Base-by-base conservation (phyloP, 2,329 filamentous ascomycete species). In the Hypoxylon sp. region DNA sequence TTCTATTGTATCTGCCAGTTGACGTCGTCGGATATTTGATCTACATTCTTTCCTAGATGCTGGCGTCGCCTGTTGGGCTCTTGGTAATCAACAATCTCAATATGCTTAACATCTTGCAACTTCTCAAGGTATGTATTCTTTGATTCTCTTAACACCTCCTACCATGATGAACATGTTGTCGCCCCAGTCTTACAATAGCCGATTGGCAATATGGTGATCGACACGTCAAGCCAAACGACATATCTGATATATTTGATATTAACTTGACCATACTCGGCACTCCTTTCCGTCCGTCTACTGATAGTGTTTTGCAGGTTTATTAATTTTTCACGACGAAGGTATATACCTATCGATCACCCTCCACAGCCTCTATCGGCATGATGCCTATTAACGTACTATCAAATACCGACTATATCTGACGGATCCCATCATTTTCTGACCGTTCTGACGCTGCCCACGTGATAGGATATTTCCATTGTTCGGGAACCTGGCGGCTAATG, bases 141-240 rank as follows among this genome's bases (percentile, higher is more conserved):
- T 54, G 50, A 29, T 58, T 55, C 47, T 66, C 35, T 35, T 54
- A 44, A 42, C 13, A 29, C 47, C 58, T 58, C 52, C 44, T 73
- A 74, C 67, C 65, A 84, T 87, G 85, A 88, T 87, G 85, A 87
- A 81, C 78, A 81, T 78, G 78, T 81, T 85, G 86, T 87, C 86
- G 86, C 86, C 86, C 86, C 86, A 86, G 85, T 84, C 86, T 84
- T 85, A 87, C 74, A 79, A 76, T 63, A 63, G 75, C 74, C 76
- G 69, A 73, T 54, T 53, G 69, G 74, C 77, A 76, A 75, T 68
- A 82, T 88, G 85, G 84, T 87, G 86, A 87, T 83, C 79, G 84
- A 87, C 85, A 81, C 77, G 82, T 84, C 82, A 80, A 81, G 81
- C 82, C 82, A 84, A 84, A 84, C 79, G 81, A 84, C 82, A 81